phyloP scores from a whole-genome alignment of 2,329 filamentous ascomycete species.

The Cercospora berteroae region DNA sequence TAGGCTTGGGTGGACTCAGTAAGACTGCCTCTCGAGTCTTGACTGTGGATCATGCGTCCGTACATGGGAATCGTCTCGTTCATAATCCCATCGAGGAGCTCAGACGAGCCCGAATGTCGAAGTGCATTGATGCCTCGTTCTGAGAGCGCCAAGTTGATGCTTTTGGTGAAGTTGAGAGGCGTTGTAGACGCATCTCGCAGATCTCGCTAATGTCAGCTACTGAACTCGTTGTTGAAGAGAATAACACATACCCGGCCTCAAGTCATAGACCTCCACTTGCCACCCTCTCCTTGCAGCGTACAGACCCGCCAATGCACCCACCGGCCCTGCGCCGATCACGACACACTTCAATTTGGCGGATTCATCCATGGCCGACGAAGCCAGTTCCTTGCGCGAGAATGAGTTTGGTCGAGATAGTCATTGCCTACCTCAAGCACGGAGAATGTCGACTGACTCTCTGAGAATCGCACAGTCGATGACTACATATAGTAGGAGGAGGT shows the following conservation, averaged over 20 bases:
- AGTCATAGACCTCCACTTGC: slow-evolving; percentile 89
- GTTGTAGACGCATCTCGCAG: slow-evolving; percentile 77
- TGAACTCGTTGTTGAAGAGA: neutral
- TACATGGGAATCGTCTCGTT: slow-evolving; percentile 84
- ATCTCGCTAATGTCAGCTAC: slow-evolving; percentile 55
- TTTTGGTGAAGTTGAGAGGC: slow-evolving; percentile 92
- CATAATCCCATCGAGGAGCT: slow-evolving; percentile 71
- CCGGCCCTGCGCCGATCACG: slow-evolving; percentile 87
- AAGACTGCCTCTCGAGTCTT: slow-evolving; percentile 61
- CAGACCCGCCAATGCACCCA: slow-evolving; percentile 85
- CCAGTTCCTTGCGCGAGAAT: slow-evolving; percentile 18
- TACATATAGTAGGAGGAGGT: neutral
- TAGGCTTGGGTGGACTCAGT: slow-evolving; percentile 83
- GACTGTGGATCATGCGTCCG: slow-evolving; percentile 92
- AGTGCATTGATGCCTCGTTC: slow-evolving; percentile 92
- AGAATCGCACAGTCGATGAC: slow-evolving; percentile 11
- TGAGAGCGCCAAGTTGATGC: slow-evolving; percentile 95
- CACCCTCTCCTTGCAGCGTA: slow-evolving; percentile 88
- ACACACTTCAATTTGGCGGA: slow-evolving; percentile 45
- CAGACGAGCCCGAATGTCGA: slow-evolving; percentile 63
- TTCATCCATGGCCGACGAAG: slow-evolving; percentile 20
- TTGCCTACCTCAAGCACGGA: slow-evolving; percentile 11
- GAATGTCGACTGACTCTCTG: neutral
- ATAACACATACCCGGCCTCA: slow-evolving; percentile 73
- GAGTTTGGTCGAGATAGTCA: slow-evolving; percentile 16